phyloP scores from a whole-genome alignment of 306 rosid species.

The Luffa aegyptiaca region DNA sequence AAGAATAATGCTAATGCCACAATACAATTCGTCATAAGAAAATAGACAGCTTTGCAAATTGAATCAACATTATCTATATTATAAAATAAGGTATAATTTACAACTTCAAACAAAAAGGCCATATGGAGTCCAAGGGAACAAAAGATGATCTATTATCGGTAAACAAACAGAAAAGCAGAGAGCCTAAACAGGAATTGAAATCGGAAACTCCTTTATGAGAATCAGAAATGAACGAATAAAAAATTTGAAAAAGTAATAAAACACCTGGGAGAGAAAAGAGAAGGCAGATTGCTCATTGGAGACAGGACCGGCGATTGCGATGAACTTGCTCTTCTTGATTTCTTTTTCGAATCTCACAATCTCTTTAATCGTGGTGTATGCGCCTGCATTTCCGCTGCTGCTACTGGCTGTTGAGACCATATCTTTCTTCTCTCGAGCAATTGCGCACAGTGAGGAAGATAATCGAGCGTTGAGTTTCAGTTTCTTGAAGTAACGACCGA shows the following conservation, averaged over 20 bases:
- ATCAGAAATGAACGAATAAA: not conserved
- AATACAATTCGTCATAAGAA: not conserved
- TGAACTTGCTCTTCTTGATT: constrained; percentile 84
- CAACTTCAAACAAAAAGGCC: not conserved
- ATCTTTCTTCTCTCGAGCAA: constrained; percentile 24
- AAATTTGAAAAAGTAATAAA: no score
- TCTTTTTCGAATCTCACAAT: constrained; percentile 49
- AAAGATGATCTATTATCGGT: not conserved
- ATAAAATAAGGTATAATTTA: not conserved
- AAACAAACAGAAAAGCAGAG: not conserved
- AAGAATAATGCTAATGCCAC: not conserved
- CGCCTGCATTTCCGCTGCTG: constrained; percentile 25
- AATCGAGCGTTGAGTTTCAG: constrained; percentile 13
- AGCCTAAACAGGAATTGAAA: not conserved
- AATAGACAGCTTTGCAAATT: not conserved
- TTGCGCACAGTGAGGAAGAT: constrained; percentile 31
- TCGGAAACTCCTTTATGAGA: not conserved
- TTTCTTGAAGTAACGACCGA: constrained; percentile 12
- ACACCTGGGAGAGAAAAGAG: constrained; percentile 72
- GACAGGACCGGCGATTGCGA: constrained; percentile 69
- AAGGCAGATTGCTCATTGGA: constrained; percentile 67
- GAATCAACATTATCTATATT: not conserved
- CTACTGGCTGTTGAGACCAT: constrained; percentile 32
- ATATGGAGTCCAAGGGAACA: not conserved
- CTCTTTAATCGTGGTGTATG: constrained; percentile 60